These are phyloP conservation scores for Fusarium begoniae DNA, from an alignment of 2,329 filamentous ascomycete genomes.

Conservation along the genomic window DNA sequence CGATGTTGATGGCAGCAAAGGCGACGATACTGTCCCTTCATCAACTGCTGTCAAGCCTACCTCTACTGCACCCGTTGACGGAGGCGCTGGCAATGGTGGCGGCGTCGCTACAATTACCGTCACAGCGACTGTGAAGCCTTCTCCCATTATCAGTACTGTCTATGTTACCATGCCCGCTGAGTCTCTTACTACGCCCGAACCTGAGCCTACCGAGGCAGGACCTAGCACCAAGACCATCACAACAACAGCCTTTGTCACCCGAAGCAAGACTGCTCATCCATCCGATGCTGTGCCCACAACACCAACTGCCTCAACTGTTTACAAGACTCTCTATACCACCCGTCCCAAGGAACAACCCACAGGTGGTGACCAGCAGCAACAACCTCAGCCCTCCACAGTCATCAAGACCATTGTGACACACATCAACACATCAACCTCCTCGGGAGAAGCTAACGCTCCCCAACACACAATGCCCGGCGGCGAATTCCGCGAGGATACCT, in stretches of 20 bases:
- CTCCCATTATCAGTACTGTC: slow-evolving; percentile 51
- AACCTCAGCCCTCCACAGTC: slow-evolving; percentile 31
- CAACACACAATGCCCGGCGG: slow-evolving; percentile 34
- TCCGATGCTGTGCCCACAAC: slow-evolving; percentile 15
- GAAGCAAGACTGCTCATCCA: slow-evolving; percentile 1
- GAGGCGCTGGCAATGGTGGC: slow-evolving; percentile 19
- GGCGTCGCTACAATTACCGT: slow-evolving; percentile 44
- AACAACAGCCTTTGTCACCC: slow-evolving; percentile 34
- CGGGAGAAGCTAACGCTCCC: neutral
- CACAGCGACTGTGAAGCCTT: slow-evolving; percentile 52
- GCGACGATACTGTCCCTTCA: slow-evolving; percentile 31
- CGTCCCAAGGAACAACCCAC: slow-evolving; percentile 21
- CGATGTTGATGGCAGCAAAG: slow-evolving; percentile 44
- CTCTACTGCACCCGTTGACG: slow-evolving; percentile 17
- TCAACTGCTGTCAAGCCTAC: slow-evolving; percentile 20
- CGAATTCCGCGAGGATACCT: slow-evolving; percentile 35
- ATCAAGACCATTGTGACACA: slow-evolving; percentile 24
- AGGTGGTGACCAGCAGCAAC: slow-evolving; percentile 2
- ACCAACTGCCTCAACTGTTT: slow-evolving; percentile 28
- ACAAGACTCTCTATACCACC: slow-evolving; percentile 32
- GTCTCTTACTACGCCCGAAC: slow-evolving; percentile 17
- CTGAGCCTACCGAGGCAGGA: slow-evolving; percentile 15
- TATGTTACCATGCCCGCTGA: slow-evolving; percentile 48
- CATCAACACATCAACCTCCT: slow-evolving; percentile 21
- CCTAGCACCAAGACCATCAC: slow-evolving; percentile 35